A percentile compares a stretch with the other conserved stretches of the same genome.
Conservation (phyloP, 768 basidiomycete species). For the Agaricus subrufescens region DNA sequence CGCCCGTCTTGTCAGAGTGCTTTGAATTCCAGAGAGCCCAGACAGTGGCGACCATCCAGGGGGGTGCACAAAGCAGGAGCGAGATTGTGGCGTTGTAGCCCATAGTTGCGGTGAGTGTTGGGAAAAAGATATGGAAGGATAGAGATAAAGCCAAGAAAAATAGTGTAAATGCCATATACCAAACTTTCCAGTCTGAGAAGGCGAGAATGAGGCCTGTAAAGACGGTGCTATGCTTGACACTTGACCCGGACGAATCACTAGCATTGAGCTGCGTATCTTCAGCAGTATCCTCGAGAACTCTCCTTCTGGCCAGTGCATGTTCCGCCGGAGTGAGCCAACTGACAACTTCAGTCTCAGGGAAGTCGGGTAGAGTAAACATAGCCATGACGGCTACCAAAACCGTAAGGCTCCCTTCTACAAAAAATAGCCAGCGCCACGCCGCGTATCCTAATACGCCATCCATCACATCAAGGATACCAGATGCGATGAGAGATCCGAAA, state of each 20-base stretch:
- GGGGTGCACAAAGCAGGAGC: conserved; percentile 50
- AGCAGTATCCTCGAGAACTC: conserved; percentile 56
- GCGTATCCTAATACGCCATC: conserved; percentile 61
- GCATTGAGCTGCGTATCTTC: background rate
- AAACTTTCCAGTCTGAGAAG: conserved; percentile 68
- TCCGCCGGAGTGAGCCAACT: conserved; percentile 57
- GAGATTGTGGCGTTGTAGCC: conserved; percentile 62
- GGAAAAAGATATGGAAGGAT: conserved; percentile 71
- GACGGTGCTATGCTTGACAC: conserved; percentile 10
- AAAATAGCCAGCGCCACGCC: conserved; percentile 81
- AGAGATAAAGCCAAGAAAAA: conserved; percentile 46
- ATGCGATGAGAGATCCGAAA: conserved; percentile 75
- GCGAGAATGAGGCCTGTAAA: conserved; percentile 50
- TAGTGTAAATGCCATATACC: conserved; percentile 43
- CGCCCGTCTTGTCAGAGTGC: conserved; percentile 66
- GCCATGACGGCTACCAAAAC: conserved; percentile 44
- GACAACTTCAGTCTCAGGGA: conserved; percentile 46
- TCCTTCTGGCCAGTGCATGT: conserved; percentile 46
- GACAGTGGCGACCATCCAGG: conserved; percentile 61
- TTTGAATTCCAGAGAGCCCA: conserved; percentile 52
- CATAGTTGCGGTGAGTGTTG: conserved; percentile 65
- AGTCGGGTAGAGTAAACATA: conserved; percentile 69
- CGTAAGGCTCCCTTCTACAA: conserved; percentile 59
- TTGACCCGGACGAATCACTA: conserved; percentile 12
- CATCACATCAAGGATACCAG: conserved; percentile 70